Evolutionary conservation across 371 early-diverging fungal genomes (phyloP), one percentile per base, ranked within the genome.

Genomic region (Coemansia sp.): DNA sequence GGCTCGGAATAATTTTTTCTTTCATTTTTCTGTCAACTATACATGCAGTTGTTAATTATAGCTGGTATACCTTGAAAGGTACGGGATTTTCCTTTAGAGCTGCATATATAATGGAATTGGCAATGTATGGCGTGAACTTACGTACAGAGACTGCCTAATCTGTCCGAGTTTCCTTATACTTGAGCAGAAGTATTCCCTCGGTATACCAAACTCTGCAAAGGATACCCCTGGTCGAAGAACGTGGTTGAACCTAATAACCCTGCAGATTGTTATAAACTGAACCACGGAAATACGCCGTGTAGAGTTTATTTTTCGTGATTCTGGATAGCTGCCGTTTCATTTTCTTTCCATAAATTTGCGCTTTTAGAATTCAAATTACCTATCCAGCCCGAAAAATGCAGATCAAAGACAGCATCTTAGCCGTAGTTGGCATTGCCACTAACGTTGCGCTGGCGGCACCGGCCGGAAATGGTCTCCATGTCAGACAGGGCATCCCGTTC

Each of bases 361-460:
- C 36, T 10, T n/a, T 51, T 35, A 51, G 35, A 1, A n/a, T n/a
- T n/a, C n/a, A n/a, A n/a, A n/a, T n/a, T 51, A 51, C 6, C 14
- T 36, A 51, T 35, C 14, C 7, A 1, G 33, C 14, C 35, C 5
- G 26, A 16, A 59, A 5, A 48, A 51, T 57, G 47, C 58, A 57
- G 4, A 57, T 47, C 48, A 47, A 45, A 35, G 58, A 36, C 30
- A 36, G 26, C 4, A 20, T 57, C 48, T 30, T 47, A 36, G 58
- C 14, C 3, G 26, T 48, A 11, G 16, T 47, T 2, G 48, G 58
- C 12, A n/a, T 30, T 20, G 38, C 36, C 3, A 31, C 39, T 5
- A 47, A 20, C 38, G 40, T n/a, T 12, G 48, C 35, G 26, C 30
- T 62, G 12, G 62, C 59, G 34, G 62, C 57, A 2, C 66, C 66